Conservation (phyloP, 2,329 filamentous ascomycete genomes). For the Claviceps arundinis region DNA sequence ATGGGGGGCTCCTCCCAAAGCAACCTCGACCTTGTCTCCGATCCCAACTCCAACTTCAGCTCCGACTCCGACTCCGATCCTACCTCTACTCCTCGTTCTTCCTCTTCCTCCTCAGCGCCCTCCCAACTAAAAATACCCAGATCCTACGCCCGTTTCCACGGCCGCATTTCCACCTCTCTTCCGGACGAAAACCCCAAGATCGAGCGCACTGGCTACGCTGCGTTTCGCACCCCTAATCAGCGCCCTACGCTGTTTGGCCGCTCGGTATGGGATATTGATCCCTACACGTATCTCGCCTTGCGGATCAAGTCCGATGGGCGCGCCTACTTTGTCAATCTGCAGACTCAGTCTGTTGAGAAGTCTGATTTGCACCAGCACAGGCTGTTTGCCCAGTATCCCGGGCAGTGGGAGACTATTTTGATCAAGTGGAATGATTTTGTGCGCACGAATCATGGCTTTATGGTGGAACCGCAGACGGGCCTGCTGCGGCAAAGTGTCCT, state of each 20-base stretch:
- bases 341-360: conserved; percentile 84
- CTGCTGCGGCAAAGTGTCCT: conserved; percentile 76
- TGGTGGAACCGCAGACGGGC: conserved; percentile 85
- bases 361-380: conserved; percentile 96
- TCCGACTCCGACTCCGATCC: not conserved
- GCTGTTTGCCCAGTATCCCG: conserved; percentile 62
- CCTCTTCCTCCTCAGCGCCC: conserved; percentile 8
- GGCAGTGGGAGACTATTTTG: conserved; percentile 90
- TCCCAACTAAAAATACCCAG: conserved; percentile 10
- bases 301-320: conserved; percentile 83
- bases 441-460: conserved; percentile 80
- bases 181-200: conserved; percentile 62
- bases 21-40: conserved; percentile 48
- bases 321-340: conserved; percentile 88
- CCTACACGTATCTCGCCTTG: conserved; percentile 75
- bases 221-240: conserved; percentile 72
- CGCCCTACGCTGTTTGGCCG: conserved; percentile 73
- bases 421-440: conserved; percentile 90
- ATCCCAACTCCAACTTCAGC: not conserved
- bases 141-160: conserved; percentile 67
- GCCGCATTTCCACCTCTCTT: conserved; percentile 74
- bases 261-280: conserved; percentile 77
- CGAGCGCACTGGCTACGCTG: conserved; percentile 74
- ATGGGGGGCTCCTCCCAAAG: conserved; percentile 77
- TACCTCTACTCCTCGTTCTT: conserved; percentile 8